Conservation (phyloP, 306 rosid genomes). For the Prunus fruticosa region DNA sequence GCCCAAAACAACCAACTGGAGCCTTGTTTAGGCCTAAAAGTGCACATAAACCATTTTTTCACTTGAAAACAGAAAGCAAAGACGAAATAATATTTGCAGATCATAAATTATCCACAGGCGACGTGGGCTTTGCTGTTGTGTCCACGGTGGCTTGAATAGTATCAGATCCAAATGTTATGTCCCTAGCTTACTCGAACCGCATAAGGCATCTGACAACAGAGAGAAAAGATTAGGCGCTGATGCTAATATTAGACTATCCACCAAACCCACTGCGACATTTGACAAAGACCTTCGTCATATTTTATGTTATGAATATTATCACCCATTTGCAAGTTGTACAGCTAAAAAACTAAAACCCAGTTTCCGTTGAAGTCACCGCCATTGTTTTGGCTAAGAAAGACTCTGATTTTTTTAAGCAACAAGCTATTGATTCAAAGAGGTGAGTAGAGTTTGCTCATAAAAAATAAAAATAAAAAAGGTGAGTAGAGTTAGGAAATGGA, state of each 20-base stretch:
- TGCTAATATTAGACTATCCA: background rate
- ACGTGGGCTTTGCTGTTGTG: too few species aligned
- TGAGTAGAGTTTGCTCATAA: background rate
- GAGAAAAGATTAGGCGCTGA: background rate
- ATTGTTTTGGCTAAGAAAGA: background rate
- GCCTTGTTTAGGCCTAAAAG: too few species aligned
- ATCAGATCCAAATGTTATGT: too few species aligned
- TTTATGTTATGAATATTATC: background rate
- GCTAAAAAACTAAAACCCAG: background rate
- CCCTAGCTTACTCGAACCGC: too few species aligned
- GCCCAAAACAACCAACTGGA: too few species aligned
- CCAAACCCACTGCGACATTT: background rate
- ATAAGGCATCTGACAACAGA: too few species aligned
- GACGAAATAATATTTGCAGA: too few species aligned
- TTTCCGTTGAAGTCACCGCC: background rate
- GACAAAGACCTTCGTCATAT: background rate
- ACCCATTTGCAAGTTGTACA: background rate
- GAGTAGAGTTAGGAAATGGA: constrained; percentile 37
- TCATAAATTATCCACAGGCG: too few species aligned
- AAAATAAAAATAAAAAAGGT: background rate
- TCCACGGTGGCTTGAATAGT: too few species aligned
- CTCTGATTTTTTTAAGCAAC: background rate
- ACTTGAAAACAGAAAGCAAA: too few species aligned
- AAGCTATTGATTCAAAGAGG: background rate
- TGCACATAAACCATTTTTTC: too few species aligned